Conservation (phyloP, 2,329 filamentous ascomycete species). For the Exophiala lecanii-corni region DNA sequence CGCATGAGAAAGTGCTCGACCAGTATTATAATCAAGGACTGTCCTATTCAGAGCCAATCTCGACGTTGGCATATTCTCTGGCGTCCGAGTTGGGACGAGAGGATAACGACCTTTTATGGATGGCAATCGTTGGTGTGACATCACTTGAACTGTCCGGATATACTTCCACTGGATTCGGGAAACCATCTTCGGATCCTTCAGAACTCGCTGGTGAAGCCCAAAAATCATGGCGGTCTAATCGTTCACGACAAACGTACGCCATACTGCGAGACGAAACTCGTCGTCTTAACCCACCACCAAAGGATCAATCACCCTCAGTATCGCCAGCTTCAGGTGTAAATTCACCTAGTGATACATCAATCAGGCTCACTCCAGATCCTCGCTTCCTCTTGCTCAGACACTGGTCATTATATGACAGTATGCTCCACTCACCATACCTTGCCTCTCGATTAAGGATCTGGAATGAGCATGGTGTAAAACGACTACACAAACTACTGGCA, state of each 20-base stretch:
- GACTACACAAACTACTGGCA: constrained; percentile 86
- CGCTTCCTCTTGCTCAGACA: constrained; percentile 88
- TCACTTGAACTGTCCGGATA: constrained; percentile 88
- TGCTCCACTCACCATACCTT: constrained; percentile 94
- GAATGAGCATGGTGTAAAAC: constrained; percentile 82
- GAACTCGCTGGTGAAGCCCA: constrained; percentile 44
- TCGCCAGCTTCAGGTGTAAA: constrained; percentile 47
- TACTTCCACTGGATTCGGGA: constrained; percentile 71
- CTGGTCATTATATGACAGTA: constrained; percentile 97
- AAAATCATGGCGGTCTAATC: constrained; percentile 30
- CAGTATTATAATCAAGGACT: constrained; percentile 82
- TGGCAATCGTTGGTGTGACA: constrained; percentile 90
- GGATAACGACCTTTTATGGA: constrained; percentile 94
- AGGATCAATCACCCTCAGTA: constrained; percentile 33
- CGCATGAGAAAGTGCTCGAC: constrained; percentile 71
- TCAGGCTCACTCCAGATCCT: constrained; percentile 88
- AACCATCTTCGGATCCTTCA: constrained; percentile 36
- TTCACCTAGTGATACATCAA: constrained; percentile 85
- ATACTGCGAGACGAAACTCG: constrained; percentile 89
- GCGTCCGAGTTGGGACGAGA: constrained; percentile 92
- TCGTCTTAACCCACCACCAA: constrained; percentile 76
- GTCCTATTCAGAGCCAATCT: constrained; percentile 91
- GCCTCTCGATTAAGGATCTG: constrained; percentile 89
- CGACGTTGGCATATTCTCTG: constrained; percentile 88
- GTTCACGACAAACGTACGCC: constrained; percentile 78